Evolutionary conservation across 2,329 filamentous ascomycete genomes (phyloP), one percentile per base, ranked within the genome.

Genomic region (Diaporthe vexans): DNA sequence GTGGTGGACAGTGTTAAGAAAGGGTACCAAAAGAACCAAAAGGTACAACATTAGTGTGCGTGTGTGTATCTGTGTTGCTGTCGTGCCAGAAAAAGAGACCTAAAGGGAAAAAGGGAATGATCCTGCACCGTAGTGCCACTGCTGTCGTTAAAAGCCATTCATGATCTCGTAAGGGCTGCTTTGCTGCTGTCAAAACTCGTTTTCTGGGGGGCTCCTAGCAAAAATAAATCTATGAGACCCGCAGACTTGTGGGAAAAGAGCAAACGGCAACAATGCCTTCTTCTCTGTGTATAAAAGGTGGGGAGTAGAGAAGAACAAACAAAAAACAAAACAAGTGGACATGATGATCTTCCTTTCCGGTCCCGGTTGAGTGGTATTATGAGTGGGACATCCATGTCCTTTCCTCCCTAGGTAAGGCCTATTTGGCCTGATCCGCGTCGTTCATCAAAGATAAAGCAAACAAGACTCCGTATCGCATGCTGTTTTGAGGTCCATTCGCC

Each of bases 381-480:
- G 48, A 37, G 48, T 52, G n/a, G 48, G 48, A n/a, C 9, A n/a
- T 8, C n/a, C 9, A 52, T 52, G 48, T 54, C 15, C 17, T 26
- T 52, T 24, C 46, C 63, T 33, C 19, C 40, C 40, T 43, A 43
- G 40, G 40, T 19, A 43, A 1, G 46, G 13, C 8, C 52, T 54
- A n/a, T 43, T 37, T 51, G 43, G 69, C 56, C 56, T 37, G n/a
- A 40, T 71, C 15, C 29, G 69, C 43, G 43, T 59, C 6, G 29
- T 52, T 58, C n/a, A 52, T 58, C 29, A 58, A 58, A 48, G 15
- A 40, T 21, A n/a, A 43, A 61, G 26, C 43, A 21, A 26, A 61
- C 19, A 56, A 70, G 63, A 71, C 65, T 59, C 58, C 65, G 26
- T 71, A 43, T 71, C 72, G 54, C 26, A 74, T 74, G 72, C 54